A percentile compares a stretch with the other conserved stretches of the same genome.
Evolutionary conservation across 2,329 filamentous ascomycete species (phyloP).

Genomic region (Waltergamsia citrina): DNA sequence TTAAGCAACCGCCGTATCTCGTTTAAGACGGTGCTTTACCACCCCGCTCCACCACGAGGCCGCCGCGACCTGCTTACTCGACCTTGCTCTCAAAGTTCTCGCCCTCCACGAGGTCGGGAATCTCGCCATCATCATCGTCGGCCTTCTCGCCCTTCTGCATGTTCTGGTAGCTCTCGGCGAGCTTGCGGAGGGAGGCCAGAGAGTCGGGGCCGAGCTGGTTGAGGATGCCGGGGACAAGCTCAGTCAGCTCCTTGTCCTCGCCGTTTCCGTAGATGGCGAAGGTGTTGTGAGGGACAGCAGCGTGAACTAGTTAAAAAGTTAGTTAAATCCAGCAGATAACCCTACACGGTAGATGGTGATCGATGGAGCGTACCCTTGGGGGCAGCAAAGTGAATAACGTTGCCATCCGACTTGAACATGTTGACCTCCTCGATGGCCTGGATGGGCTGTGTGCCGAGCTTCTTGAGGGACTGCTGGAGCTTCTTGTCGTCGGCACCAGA

Average conservation of each 20-base stretch:
- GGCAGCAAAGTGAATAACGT: conserved; percentile 98
- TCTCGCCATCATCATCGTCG: conserved; percentile 87
- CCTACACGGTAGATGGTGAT: background rate
- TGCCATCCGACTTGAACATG: conserved; percentile 99
- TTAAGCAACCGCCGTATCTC: background rate
- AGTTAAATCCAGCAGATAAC: conserved; percentile 3
- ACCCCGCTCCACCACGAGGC: conserved; percentile 6
- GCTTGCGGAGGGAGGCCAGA: conserved; percentile 92
- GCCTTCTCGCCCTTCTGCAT: conserved; percentile 90
- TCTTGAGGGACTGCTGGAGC: conserved; percentile 94
- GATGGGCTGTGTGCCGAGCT: conserved; percentile 99
- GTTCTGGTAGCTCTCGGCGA: conserved; percentile 98
- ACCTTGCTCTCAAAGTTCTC: conserved; percentile 98
- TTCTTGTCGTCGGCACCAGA: conserved; percentile 98
- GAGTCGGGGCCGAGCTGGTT: conserved; percentile 99
- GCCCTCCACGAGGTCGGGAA: conserved; percentile 91
- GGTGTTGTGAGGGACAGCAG: conserved; percentile 94
- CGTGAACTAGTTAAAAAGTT: conserved; percentile 61
- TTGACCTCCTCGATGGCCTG: conserved; percentile 99
- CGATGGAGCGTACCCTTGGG: conserved; percentile 70
- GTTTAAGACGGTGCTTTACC: conserved; percentile 6
- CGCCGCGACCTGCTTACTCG: conserved; percentile 65
- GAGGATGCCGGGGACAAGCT: conserved; percentile 97
- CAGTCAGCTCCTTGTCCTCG: conserved; percentile 99
- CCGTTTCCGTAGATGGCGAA: conserved; percentile 99